Conservation (phyloP, 2,329 filamentous ascomycete species). For the Magnaporthiopsis rhizophila region DNA sequence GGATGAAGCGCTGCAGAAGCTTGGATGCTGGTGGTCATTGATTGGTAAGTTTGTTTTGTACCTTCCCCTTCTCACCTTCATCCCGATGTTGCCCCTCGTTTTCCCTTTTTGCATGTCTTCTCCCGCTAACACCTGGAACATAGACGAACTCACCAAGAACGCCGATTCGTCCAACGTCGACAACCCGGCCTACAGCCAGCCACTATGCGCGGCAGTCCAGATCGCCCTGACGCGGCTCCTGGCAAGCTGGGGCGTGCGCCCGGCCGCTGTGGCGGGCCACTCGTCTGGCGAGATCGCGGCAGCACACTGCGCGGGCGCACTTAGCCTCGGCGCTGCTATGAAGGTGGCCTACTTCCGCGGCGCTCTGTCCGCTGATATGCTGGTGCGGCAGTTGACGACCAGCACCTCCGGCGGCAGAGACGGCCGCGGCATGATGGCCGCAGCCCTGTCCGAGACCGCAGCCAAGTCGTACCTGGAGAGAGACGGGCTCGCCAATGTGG, state of each 20-base stretch:
- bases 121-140: neutral
- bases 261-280: slow-evolving; percentile 16
- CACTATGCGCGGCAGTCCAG: slow-evolving; percentile 35
- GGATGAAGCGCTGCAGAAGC: neutral
- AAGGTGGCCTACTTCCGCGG: slow-evolving; percentile 16
- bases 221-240: slow-evolving; percentile 25
- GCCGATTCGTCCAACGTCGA: neutral
- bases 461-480: slow-evolving; percentile 18
- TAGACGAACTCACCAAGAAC: neutral
- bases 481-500: slow-evolving; percentile 8
- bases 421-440: slow-evolving; percentile 35
- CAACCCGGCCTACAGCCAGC: slow-evolving; percentile 23
- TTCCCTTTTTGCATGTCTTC: no score
- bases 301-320: slow-evolving; percentile 14
- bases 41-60: neutral
- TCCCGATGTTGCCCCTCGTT: no score
- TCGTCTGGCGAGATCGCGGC: slow-evolving; percentile 20
- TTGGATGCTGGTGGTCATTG: slow-evolving; percentile 10
- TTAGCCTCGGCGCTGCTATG: slow-evolving; percentile 14
- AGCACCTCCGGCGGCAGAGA: no score
- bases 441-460: slow-evolving; percentile 28
- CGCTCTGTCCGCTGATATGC: neutral
- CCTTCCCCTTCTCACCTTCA: no score
- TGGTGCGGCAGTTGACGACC: neutral
- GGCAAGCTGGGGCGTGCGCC: slow-evolving; percentile 10